Conservation (phyloP, 352 stramenopile species). For the Peronospora farinosa region DNA sequence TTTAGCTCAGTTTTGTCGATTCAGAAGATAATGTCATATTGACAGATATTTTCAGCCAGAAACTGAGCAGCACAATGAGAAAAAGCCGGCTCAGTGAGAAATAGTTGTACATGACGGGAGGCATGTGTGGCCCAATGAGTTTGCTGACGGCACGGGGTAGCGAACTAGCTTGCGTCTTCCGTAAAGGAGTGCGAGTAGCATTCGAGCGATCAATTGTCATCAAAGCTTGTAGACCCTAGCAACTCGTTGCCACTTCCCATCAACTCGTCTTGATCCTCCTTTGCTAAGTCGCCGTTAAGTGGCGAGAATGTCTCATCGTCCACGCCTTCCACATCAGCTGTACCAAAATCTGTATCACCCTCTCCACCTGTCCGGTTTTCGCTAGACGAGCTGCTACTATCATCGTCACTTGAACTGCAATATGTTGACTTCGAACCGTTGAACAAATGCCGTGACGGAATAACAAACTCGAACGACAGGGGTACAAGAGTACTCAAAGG, state of each 20-base stretch:
- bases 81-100: constrained; percentile 15
- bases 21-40: constrained; percentile 9
- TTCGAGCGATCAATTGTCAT: constrained; percentile 36
- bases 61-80: constrained; percentile 1
- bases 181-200: not conserved
- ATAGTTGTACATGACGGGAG: constrained; percentile 28
- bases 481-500: constrained; percentile 25
- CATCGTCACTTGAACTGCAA: constrained; percentile 52
- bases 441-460: constrained; percentile 71
- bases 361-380: constrained; percentile 37
- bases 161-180: constrained; percentile 1
- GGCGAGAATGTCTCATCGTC: constrained; percentile 25
- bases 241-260: constrained; percentile 76
- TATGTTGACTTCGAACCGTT: constrained; percentile 57
- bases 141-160: constrained; percentile 9
- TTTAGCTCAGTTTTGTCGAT: constrained; percentile 7
- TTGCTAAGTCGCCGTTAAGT: constrained; percentile 22
- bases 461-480: constrained; percentile 58
- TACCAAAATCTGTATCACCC: constrained; percentile 19
- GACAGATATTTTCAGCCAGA: constrained; percentile 8
- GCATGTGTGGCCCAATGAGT: constrained; percentile 8
- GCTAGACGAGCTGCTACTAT: constrained; percentile 48
- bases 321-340: constrained; percentile 30
- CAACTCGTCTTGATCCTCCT: constrained; percentile 61
- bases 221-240: constrained; percentile 51